Percentiles rank a stretch among this genome's conserved stretches.
phyloP scores from a whole-genome alignment of 148 eudicot species.

The Nepenthes gracilis region DNA sequence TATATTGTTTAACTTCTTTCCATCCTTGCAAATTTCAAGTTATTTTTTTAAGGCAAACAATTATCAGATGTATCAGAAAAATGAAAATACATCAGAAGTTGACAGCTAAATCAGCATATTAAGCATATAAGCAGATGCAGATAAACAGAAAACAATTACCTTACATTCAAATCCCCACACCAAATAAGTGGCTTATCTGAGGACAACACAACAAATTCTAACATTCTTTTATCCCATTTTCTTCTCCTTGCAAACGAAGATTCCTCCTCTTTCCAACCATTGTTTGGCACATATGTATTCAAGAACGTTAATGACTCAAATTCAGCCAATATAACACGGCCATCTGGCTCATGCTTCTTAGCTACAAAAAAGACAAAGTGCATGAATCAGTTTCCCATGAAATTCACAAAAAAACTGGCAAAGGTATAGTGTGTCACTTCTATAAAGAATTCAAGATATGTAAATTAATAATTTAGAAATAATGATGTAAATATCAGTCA shows the following conservation, averaged over 20 bases:
- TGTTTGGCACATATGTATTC: conserved; percentile 91
- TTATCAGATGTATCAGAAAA: too few species aligned
- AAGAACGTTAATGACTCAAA: conserved; percentile 68
- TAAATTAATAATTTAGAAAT: too few species aligned
- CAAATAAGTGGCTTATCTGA: conserved; percentile 94
- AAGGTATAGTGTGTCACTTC: neutral
- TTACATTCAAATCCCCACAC: conserved; percentile 97
- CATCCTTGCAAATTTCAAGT: too few species aligned
- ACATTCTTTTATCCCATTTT: conserved; percentile 95
- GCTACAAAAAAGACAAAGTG: conserved; percentile 24
- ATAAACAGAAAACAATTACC: conserved; percentile 33
- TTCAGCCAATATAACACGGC: conserved; percentile 91
- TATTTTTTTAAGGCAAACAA: too few species aligned
- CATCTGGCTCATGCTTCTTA: conserved; percentile 90
- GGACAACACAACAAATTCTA: conserved; percentile 57
- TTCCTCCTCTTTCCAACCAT: conserved; percentile 99
- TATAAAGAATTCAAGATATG: neutral
- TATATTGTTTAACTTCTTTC: too few species aligned
- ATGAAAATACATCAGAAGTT: too few species aligned
- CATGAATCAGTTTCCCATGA: conserved; percentile 1
- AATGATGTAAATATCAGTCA: too few species aligned
- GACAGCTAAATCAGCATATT: neutral
- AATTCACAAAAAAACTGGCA: neutral
- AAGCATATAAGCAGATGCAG: neutral
- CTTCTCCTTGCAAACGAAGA: conserved; percentile 86